Conservation (phyloP, 441 rosid genomes). For the Populus trichocarpa region DNA sequence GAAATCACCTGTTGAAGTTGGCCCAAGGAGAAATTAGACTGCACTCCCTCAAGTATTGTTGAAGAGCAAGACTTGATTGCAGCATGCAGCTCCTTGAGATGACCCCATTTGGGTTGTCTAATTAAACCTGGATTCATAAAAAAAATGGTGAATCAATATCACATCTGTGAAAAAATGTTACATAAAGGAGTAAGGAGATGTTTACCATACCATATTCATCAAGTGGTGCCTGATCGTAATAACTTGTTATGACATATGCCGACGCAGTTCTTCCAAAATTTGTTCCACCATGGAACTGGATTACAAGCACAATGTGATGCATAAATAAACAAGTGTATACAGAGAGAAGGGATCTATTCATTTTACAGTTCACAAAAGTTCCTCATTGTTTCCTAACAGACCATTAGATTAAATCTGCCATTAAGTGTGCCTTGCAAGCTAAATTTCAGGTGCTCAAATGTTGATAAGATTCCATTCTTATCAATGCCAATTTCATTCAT, state of each 20-base stretch:
- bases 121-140: slow-evolving; percentile 44
- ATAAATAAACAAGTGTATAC: neutral
- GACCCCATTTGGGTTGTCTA: slow-evolving; percentile 88
- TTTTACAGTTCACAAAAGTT: neutral
- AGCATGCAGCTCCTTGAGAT: slow-evolving; percentile 70
- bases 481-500: too few species aligned
- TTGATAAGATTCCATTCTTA: too few species aligned
- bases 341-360: neutral
- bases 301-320: neutral
- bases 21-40: neutral
- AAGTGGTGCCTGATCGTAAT: slow-evolving; percentile 91
- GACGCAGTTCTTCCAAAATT: slow-evolving; percentile 84
- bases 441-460: too few species aligned
- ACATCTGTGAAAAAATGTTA: neutral
- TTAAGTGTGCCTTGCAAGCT: too few species aligned
- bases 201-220: slow-evolving; percentile 75
- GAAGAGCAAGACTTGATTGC: slow-evolving; percentile 54
- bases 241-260: slow-evolving; percentile 63
- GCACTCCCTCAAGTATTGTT: slow-evolving; percentile 56
- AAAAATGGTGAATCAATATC: neutral
- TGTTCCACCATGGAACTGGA: slow-evolving; percentile 42
- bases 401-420: too few species aligned
- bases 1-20: slow-evolving; percentile 48
- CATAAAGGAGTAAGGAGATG: neutral
- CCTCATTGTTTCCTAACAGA: too few species aligned